Percentiles rank a stretch among this genome's conserved stretches.
Conservation (phyloP, 306 rosid species). For the Urtica urens region DNA sequence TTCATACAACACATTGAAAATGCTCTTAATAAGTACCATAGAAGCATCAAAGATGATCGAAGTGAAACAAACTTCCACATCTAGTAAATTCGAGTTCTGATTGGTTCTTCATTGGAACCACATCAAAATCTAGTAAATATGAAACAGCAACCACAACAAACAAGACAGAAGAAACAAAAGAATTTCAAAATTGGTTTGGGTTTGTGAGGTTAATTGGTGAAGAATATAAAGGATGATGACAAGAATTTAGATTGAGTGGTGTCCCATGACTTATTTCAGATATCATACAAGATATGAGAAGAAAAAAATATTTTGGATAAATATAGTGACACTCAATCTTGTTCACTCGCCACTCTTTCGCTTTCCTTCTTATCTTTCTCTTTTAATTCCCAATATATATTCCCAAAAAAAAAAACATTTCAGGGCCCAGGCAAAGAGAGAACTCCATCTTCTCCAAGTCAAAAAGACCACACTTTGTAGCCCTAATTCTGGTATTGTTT, state of each 20-base stretch:
- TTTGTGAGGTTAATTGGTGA: too few species aligned
- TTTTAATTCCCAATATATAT: neutral
- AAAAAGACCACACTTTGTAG: neutral
- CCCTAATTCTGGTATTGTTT: neutral
- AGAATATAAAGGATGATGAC: too few species aligned
- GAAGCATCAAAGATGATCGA: too few species aligned
- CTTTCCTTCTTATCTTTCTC: neutral
- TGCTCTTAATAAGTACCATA: too few species aligned
- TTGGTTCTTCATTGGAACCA: too few species aligned
- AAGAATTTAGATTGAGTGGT: neutral
- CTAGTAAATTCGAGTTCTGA: too few species aligned
- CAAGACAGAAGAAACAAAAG: neutral
- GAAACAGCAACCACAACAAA: neutral
- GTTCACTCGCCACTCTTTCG: neutral
- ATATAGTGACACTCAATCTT: too few species aligned
- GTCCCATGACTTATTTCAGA: constrained; percentile 3
- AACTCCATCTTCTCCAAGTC: neutral
- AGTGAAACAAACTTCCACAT: too few species aligned
- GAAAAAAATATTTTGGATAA: neutral
- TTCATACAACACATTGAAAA: too few species aligned
- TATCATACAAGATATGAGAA: neutral
- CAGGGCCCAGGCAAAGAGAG: constrained; percentile 1
- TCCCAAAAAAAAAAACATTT: too few species aligned
- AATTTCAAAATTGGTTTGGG: neutral
- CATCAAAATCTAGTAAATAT: too few species aligned